Base-by-base conservation (phyloP, 495 filamentous ascomycete genomes). In the Elaphomyces granulatus region DNA sequence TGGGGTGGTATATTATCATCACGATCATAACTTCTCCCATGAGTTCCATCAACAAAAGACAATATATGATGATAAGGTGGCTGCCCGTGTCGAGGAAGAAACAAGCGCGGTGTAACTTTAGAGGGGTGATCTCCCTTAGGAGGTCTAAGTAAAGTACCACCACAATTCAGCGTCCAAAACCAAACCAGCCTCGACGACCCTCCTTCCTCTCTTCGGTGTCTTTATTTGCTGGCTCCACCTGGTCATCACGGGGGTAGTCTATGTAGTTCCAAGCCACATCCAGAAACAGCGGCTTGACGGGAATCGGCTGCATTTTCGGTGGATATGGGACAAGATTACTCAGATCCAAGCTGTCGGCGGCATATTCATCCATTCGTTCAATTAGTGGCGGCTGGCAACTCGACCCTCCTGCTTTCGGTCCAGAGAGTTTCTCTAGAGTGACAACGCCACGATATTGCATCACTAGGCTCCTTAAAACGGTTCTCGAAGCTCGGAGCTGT, bases 221-320 rank as follows among this genome's bases (percentile, higher is more conserved):
- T 31, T 49, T 51, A 12, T 64, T 50, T 28, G 58, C 58, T 7
- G 50, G 41, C 31, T 56, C 51, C 2, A 41, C 52, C 32, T 54
- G 36, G 2, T 42, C 45, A 20, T 52, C 51, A 2, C 80, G 82
- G 2, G 90, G 87, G 56, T 99, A 99, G 15, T 86, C 78, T 44
- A 99, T 85, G 54, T 94, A 99, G 56, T 96, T 99, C 81, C 85
- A 96, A 12, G 90, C 90, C 9, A 94, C 83, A 55, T 99, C 90
- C 34, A 96, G 72, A 68, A 95, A 96, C 12, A 99, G 58, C 12
- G 90, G 92, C 59, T 99, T 99, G 12, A 95, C 86, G 0, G 90
- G 87, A 28, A 95, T 74, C 0, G 83, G 73, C 41, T 83, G 74
- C 39, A 94, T 62, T 46, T 74, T 74, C 0, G 90, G 88, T 3